These are phyloP conservation scores for Leccinum subgranulosum DNA, from an alignment of 768 basidiomycete genomes.

Conservation along the genomic window DNA sequence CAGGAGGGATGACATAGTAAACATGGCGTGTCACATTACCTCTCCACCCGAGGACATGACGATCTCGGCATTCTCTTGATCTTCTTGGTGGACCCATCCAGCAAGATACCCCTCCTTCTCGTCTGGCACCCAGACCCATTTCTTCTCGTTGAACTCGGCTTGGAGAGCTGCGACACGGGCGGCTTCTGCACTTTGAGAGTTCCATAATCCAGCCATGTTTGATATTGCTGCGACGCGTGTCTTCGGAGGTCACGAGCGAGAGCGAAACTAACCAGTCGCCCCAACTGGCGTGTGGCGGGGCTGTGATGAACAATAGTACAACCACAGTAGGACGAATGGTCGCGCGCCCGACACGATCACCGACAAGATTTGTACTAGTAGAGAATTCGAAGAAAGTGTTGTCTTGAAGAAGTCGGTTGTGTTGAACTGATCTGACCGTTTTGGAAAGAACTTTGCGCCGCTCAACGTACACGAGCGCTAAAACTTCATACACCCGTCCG, in stretches of 20 bases:
- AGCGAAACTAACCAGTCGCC: neutral
- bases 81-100: constrained; percentile 89
- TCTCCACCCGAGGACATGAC: constrained; percentile 84
- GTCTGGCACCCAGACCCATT: constrained; percentile 98
- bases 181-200: constrained; percentile 61
- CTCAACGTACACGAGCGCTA: neutral
- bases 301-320: constrained; percentile 2
- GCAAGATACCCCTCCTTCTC: constrained; percentile 89
- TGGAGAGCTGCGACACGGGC: constrained; percentile 86
- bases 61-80: constrained; percentile 79
- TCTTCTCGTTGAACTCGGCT: constrained; percentile 96
- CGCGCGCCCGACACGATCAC: neutral
- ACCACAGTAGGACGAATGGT: neutral
- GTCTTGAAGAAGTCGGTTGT: neutral
- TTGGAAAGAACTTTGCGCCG: constrained; percentile 7
- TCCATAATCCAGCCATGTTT: constrained; percentile 47
- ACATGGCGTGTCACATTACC: constrained; percentile 37
- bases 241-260: neutral
- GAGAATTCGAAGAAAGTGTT: neutral
- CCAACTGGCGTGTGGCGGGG: neutral
- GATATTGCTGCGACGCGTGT: constrained; percentile 1
- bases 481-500: too few species aligned
- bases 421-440: constrained; percentile 1
- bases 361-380: neutral
- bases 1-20: neutral